Base-by-base conservation (phyloP, 257 asterid species). In the Primulina huaijiensis region DNA sequence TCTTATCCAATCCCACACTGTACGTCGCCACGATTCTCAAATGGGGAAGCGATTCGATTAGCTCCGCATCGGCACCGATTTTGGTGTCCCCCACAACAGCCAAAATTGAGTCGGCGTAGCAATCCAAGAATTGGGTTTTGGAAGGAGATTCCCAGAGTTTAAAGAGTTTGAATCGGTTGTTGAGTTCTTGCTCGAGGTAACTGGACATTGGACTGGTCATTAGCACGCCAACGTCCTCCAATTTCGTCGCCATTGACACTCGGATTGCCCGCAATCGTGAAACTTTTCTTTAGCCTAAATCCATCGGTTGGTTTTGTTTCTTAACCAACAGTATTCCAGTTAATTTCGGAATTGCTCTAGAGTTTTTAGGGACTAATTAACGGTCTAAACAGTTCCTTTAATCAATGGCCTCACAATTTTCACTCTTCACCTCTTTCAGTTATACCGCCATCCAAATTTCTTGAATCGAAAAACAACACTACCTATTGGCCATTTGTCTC, bases 1-100 rank as follows among this genome's bases (percentile, higher is more conserved):
- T 87, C 52, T 82, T 91, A 64, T 91, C 97, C 53, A 84, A 77
- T 1, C 97, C 97, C 7, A 91, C 92, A 70, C 95, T 87, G 78
- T 71, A 87, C 66, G 74, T 84, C 30, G 96, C 81, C 50, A 91
- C 89, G 64, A 91, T 89, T 46, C 87, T 89, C 77, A 91, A 79
- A 56, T 80, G 75, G 50, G 95, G 89, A 46, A 86, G 82, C 50
- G 89, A 75, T 10, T 82, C 88, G 27, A 89, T 83, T 52, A 87
- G 80, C 56, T 76, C 80, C 2, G 95, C 62, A 34, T 87, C 95
- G 70, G 92, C 93, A 56, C 96, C 93, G 8, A 71, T 34, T 19
- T 60, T 65, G 33, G 93, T 72, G 80, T 74, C 78, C 5, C 89
- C 91, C 0, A 87, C 92, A 30, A 89, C 84, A 1, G 96, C 97